These are phyloP conservation scores for Irpex lacteus DNA, from an alignment of 1,284 basidiomycete species.

Conservation along the genomic window DNA sequence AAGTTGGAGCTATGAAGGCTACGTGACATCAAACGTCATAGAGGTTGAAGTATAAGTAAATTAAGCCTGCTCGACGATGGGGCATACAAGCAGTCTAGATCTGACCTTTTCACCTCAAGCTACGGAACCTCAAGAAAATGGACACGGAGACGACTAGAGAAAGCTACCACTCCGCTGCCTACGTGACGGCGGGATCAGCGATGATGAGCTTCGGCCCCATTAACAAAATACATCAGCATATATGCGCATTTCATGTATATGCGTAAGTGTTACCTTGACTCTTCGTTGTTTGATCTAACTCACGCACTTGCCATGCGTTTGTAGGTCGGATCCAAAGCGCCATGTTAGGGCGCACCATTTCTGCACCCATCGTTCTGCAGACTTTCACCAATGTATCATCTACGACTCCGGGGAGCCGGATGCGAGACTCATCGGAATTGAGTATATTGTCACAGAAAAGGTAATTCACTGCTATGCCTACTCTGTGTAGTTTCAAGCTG, in stretches of 20 bases:
- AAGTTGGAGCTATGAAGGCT: neutral
- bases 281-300: neutral
- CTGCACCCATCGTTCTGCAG: constrained; percentile 35
- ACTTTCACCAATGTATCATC: constrained; percentile 36
- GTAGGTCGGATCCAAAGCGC: constrained; percentile 36
- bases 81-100: no score
- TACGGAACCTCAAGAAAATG: constrained; percentile 12
- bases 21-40: constrained; percentile 1
- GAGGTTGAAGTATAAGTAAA: neutral
- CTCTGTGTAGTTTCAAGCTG: neutral
- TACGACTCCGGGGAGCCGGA: constrained; percentile 44
- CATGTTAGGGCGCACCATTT: constrained; percentile 42
- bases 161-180: constrained; percentile 26
- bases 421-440: constrained; percentile 49
- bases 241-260: constrained; percentile 43
- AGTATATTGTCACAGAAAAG: constrained; percentile 48
- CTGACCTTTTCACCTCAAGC: no score
- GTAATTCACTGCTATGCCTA: constrained; percentile 15
- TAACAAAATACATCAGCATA: constrained; percentile 45
- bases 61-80: neutral
- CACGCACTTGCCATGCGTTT: neutral
- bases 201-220: constrained; percentile 47
- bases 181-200: constrained; percentile 32
- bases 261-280: constrained; percentile 22
- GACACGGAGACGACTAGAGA: constrained; percentile 26